phyloP scores from a whole-genome alignment of 2,329 filamentous ascomycete species.

The Graphiopsis chlorocephala region DNA sequence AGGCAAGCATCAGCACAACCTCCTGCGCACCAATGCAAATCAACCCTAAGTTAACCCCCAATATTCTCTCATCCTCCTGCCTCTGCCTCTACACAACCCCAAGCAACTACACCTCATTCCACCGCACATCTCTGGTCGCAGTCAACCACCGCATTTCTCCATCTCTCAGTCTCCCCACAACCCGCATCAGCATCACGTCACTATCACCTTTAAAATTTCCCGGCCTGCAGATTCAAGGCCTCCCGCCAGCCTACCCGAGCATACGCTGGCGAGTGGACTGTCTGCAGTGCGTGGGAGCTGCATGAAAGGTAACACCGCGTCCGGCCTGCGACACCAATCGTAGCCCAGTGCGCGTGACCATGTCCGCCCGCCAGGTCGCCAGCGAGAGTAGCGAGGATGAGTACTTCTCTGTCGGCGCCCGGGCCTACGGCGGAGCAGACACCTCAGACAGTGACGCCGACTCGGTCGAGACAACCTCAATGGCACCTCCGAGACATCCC shows the following conservation, averaged over 20 bases:
- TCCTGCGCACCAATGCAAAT: background rate
- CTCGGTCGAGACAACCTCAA: background rate
- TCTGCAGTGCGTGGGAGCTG: conserved; percentile 5
- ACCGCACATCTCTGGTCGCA: background rate
- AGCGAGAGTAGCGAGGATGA: conserved; percentile 12
- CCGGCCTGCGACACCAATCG: background rate
- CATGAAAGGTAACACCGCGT: background rate
- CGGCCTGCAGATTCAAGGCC: background rate
- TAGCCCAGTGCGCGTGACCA: background rate
- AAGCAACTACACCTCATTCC: background rate
- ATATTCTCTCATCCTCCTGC: background rate
- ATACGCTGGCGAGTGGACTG: background rate
- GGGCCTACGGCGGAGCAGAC: conserved; percentile 1
- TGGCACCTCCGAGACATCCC: conserved; percentile 59
- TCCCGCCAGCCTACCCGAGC: background rate
- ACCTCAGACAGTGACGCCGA: conserved; percentile 8
- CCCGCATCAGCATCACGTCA: background rate
- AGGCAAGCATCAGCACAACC: background rate
- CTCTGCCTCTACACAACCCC: background rate
- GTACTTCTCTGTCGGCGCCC: conserved; percentile 5
- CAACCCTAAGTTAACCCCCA: background rate
- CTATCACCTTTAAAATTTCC: background rate
- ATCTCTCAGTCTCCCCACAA: background rate
- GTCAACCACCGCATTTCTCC: background rate
- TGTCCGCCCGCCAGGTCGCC: conserved; percentile 8